phyloP scores from a whole-genome alignment of 164 flowering plant species.

The Santalum album region DNA sequence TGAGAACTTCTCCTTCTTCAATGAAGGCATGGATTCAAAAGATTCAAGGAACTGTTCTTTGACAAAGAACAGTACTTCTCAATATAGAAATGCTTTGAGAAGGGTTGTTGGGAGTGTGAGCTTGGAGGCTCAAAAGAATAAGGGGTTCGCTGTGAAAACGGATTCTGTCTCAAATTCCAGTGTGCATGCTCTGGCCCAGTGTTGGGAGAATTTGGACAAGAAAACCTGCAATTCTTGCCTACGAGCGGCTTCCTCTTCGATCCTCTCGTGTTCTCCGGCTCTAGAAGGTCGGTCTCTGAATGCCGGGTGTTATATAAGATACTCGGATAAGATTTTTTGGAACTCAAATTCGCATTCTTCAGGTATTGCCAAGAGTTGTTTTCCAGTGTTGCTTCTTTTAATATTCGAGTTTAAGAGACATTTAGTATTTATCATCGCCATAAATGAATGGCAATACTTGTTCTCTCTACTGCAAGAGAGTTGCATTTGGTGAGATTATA shows the following conservation, averaged over 20 bases:
- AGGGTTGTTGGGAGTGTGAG: slow-evolving; percentile 8
- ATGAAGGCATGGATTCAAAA: slow-evolving; percentile 4
- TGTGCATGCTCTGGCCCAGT: slow-evolving; percentile 12
- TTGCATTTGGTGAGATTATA: no score
- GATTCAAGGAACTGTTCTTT: slow-evolving; percentile 5
- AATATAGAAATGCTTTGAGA: slow-evolving; percentile 1
- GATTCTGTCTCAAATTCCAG: slow-evolving; percentile 1
- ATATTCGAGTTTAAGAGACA: no score
- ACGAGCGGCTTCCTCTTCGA: slow-evolving; percentile 10
- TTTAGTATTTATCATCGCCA: no score
- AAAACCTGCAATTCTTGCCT: slow-evolving; percentile 14
- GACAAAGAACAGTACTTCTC: background rate
- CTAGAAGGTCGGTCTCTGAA: slow-evolving; percentile 14
- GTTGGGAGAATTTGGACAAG: slow-evolving; percentile 14
- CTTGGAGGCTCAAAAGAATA: slow-evolving; percentile 1
- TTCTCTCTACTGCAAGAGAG: no score
- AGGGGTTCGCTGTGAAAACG: slow-evolving; percentile 11
- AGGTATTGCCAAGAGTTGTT: slow-evolving; percentile 6
- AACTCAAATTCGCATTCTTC: slow-evolving; percentile 6
- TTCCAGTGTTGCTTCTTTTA: no score
- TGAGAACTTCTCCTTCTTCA: slow-evolving; percentile 11
- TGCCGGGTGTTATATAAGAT: slow-evolving; percentile 17
- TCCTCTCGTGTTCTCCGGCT: slow-evolving; percentile 9
- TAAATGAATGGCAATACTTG: no score
- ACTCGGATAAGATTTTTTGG: slow-evolving; percentile 11